Evolutionary conservation across 2,329 filamentous ascomycete genomes (phyloP), one percentile per base, ranked within the genome.

Genomic region (Hymenoscyphus albidus): DNA sequence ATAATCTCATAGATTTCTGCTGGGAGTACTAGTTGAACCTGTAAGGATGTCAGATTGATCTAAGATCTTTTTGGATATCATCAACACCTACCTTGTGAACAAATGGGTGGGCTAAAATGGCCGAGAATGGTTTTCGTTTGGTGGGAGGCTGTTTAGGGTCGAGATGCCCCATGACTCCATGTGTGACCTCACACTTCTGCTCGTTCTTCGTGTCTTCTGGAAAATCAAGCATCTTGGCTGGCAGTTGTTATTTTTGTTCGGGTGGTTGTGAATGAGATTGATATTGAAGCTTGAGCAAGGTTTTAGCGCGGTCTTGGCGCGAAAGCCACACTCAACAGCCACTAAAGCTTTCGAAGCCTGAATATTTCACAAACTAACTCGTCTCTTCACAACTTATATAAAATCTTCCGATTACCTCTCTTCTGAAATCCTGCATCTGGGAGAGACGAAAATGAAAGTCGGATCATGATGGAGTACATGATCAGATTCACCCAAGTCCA

Each of bases 401-500:
- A 62, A 39, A 51, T 56, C 27, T 22, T 6, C 18, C n/a, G 51
- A 39, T 56, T 31, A 35, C 44, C 10, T 38, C 44, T 54, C 54
- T 16, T 22, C 18, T 35, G 27, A 35, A 54, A 18, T 61, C 40
- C 12, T 48, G 2, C 16, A 32, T 16, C 18, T 32, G 5, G 12
- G 16, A n/a, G 44, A 62, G 12, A 22, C n/a, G 40, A 13, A 27
- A 39, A 44, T 18, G 27, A 40, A 22, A 42, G 27, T 59, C 7
- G 18, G 27, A 18, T 66, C 51, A 70, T 54, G 40, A 87, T 88
- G 86, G 86, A 96, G 67, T 98, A 91, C 74, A 83, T 99, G 66
- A 88, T 99, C 69, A 91, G 94, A 72, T 93, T 98, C 75, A 90
- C 89, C 56, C 95, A 98, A 77, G 82, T 85, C 65, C 93, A 98